Base-by-base conservation (phyloP, 768 basidiomycete species). In the Artomyces pyxidatus region DNA sequence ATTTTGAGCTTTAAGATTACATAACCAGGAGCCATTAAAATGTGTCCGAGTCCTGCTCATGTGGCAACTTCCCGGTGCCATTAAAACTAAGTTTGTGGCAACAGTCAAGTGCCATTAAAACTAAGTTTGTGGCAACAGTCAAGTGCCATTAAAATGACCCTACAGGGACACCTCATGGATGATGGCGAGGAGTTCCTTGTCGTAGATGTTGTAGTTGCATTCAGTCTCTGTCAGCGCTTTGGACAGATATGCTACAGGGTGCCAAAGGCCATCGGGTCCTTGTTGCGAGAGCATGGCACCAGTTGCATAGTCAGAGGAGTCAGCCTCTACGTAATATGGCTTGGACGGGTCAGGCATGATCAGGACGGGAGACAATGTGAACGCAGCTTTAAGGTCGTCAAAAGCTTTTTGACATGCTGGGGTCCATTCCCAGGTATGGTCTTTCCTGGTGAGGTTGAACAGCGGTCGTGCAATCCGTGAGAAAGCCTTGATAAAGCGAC, bases 131-230 rank as follows among this genome's bases (percentile, higher is more conserved):
- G n/a, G n/a, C n/a, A n/a, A n/a, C n/a, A n/a, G n/a, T n/a, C n/a
- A n/a, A n/a, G n/a, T n/a, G n/a, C n/a, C n/a, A n/a, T n/a, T n/a
- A n/a, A n/a, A n/a, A n/a, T n/a, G n/a, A n/a, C n/a, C n/a, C n/a
- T n/a, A n/a, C n/a, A n/a, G n/a, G n/a, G n/a, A n/a, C n/a, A n/a
- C n/a, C n/a, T n/a, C n/a, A n/a, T n/a, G 23, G 10, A 71, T 62
- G 14, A 72, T 61, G 0, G 67, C 67, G 1, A 70, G 56, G 1
- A 71, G 45, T 52, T 73, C 71, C 28, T 45, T 45, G 44, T 45
- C 44, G 26, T 30, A 45, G 44, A 54, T 42, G 22, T 50, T 37
- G 29, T 51, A 51, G 30, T 51, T 54, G n/a, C 49, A 38, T 39
- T 68, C 62, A 2, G 65, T 54, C 1, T 48, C 35, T 5, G 45